Percentiles rank a stretch among this genome's conserved stretches.
Evolutionary conservation across 2,329 filamentous ascomycete genomes (phyloP).

Genomic region (Hymenotorrendiella dingleyae): DNA sequence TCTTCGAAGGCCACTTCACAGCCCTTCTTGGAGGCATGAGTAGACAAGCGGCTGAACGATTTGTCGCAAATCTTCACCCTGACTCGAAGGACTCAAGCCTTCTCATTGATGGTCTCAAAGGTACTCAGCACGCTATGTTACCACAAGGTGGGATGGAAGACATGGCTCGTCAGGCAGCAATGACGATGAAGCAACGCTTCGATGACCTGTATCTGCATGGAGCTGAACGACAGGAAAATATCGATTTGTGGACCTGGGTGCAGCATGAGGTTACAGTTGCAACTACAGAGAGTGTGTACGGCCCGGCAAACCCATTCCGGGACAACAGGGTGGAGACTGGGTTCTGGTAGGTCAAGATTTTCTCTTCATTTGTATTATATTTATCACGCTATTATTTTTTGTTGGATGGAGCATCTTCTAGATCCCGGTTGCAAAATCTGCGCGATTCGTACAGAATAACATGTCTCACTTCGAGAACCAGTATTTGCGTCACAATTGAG

Average conservation of each 20-base stretch:
- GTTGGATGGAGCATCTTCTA: no score
- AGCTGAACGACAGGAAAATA: no score
- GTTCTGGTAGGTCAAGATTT: constrained; percentile 1
- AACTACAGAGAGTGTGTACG: background rate
- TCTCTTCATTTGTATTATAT: no score
- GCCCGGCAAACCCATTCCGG: background rate
- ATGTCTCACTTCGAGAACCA: no score
- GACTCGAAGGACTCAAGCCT: background rate
- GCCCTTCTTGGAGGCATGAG: background rate
- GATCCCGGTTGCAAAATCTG: no score
- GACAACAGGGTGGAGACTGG: background rate
- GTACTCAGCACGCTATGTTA: background rate
- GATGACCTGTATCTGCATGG: background rate
- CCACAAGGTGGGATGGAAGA: background rate
- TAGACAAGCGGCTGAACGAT: background rate
- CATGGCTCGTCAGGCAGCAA: background rate
- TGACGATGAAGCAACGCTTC: background rate
- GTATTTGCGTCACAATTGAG: no score
- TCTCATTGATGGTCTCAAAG: background rate
- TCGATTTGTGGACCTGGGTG: background rate
- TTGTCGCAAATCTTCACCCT: background rate
- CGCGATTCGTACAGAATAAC: no score
- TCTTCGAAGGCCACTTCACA: background rate
- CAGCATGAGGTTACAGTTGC: constrained; percentile 2
- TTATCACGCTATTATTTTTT: no score